Evolutionary conservation across 2,329 filamentous ascomycete genomes (phyloP), one percentile per base, ranked within the genome.

Genomic region (Aspergillus udagawae): DNA sequence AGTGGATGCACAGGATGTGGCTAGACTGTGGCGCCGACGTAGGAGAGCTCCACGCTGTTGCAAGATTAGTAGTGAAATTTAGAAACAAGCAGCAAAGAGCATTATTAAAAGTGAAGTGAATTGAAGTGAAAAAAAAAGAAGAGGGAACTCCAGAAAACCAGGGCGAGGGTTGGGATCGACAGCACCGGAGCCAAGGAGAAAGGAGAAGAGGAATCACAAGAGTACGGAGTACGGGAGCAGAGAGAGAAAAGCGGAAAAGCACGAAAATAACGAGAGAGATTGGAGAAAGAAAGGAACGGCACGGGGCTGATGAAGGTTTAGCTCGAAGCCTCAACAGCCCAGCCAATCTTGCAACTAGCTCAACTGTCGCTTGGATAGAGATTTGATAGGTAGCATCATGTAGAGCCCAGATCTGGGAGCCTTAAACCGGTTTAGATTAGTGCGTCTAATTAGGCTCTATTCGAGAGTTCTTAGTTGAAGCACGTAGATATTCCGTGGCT

Each of bases 11-110:
- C 28, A 49, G 21, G 32, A 42, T 53, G 54, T 57, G 57, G 57
- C 54, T 51, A 52, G 49, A 53, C 32, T 48, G 51, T 59, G 57
- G 57, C 54, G 53, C 49, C 20, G 49, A 29, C 21, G 41, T 28
- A 47, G 32, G 17, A 44, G 35, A 53, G 44, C 42, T 32, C 51
- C 47, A 27, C 32, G 41, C 35, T 47, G 51, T 38, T 38, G 32
- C 32, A 44, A 53, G 51, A 35, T 53, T 27, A 53, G 51, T 52
- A 20, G 20, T n/a, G 12, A 23, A 27, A 32, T 45, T 53, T 12
- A 38, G n/a, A 4, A 20, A 25, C 12, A 20, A 32, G 21, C 5
- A 38, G 14, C 2, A 17, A 38, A 17, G n/a, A 1, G 14, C 32
- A 38, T 27, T 12, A 29, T 4, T 12, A 29, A 29, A 12, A 10